Conservation (phyloP, 108 stramenopile species). For the Cyclotella cryptica region DNA sequence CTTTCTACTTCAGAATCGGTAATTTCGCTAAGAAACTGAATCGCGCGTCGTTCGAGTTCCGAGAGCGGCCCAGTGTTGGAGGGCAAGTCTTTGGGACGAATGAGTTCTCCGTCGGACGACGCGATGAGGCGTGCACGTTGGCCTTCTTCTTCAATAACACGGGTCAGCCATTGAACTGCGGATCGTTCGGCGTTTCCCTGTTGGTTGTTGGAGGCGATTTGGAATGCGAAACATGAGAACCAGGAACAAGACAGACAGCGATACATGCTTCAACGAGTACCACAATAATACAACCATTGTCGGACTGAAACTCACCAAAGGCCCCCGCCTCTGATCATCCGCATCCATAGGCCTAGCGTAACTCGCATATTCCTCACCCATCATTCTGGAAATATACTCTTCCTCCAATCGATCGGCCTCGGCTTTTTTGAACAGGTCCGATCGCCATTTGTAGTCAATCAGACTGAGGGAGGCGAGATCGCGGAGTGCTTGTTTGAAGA, state of each 20-base stretch:
- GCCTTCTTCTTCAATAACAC: conserved; percentile 88
- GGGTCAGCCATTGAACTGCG: conserved; percentile 72
- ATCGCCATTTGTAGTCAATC: conserved; percentile 85
- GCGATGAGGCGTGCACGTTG: conserved; percentile 76
- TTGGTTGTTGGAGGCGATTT: neutral
- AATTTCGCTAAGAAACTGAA: conserved; percentile 68
- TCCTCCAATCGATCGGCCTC: conserved; percentile 85
- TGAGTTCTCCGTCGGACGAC: conserved; percentile 66
- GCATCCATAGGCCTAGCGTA: conserved; percentile 92
- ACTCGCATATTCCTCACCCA: conserved; percentile 72
- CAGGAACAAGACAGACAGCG: neutral
- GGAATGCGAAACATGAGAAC: neutral
- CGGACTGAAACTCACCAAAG: conserved; percentile 59
- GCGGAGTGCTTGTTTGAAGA: conserved; percentile 51
- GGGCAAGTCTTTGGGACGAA: conserved; percentile 71
- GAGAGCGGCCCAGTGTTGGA: conserved; percentile 75
- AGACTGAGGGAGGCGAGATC: conserved; percentile 73
- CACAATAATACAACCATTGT: neutral
- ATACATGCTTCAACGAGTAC: neutral
- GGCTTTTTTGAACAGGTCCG: conserved; percentile 71
- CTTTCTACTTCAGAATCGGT: conserved; percentile 68
- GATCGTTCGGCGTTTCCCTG: conserved; percentile 73
- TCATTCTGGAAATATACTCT: conserved; percentile 77
- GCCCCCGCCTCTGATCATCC: conserved; percentile 67
- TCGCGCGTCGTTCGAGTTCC: conserved; percentile 63